A percentile compares a stretch with the other conserved stretches of the same genome.
Conservation (phyloP, 345 rosid genomes). For the Sisymbrium altissimum region DNA sequence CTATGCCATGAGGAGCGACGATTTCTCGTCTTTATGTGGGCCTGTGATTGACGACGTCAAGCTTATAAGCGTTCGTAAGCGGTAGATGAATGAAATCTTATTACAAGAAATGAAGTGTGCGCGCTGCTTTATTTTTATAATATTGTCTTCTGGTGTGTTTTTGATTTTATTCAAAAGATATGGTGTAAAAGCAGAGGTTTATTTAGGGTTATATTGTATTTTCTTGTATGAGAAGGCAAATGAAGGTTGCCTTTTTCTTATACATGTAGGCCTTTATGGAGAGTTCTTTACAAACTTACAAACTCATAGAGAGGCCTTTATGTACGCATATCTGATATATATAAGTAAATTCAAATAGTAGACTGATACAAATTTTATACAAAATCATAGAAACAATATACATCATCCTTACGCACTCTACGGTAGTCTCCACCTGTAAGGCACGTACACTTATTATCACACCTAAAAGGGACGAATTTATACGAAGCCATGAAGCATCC, state of each 20-base stretch:
- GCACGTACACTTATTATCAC: not conserved
- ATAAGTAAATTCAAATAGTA: not conserved
- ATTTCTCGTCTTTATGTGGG: constrained; percentile 76
- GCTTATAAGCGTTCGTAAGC: constrained; percentile 47
- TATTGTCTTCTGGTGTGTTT: constrained; percentile 20
- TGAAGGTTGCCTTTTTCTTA: constrained; percentile 10
- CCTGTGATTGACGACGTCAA: constrained; percentile 78
- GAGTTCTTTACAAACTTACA: constrained; percentile 10
- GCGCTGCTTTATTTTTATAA: not conserved
- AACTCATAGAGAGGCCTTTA: no score
- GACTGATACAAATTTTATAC: no score
- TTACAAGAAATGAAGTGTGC: constrained; percentile 11
- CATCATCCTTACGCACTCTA: no score
- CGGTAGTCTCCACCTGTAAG: no score
- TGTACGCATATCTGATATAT: not conserved
- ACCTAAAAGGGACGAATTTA: not conserved
- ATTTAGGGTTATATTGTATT: constrained; percentile 21
- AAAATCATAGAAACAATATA: no score
- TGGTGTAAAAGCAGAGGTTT: not conserved
- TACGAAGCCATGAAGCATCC: not conserved
- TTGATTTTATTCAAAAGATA: not conserved
- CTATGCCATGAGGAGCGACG: constrained; percentile 69
- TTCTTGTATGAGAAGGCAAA: constrained; percentile 30
- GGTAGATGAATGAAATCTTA: constrained; percentile 17
- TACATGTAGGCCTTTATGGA: constrained; percentile 10